Evolutionary conservation across 2,329 filamentous ascomycete species (phyloP), one percentile per base, ranked within the genome.

Genomic region (Thielaviopsis euricoi): DNA sequence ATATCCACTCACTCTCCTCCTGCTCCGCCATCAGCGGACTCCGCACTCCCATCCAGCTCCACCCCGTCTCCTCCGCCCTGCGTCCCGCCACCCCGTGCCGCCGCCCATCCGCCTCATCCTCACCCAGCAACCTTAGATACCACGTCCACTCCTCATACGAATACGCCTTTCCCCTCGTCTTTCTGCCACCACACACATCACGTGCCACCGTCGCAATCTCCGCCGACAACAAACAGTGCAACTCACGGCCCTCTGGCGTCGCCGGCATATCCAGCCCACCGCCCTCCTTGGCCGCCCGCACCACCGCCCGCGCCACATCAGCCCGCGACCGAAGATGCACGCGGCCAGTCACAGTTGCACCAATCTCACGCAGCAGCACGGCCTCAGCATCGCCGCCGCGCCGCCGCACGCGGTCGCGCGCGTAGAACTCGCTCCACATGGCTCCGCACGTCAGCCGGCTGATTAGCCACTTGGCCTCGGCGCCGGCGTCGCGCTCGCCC

Each of bases 121-220:
- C 79, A 52, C 80, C 80, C n/a, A 95, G 86, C 33, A 95, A 75
- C 22, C 80, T 79, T 7, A 90, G 83, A 64, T 88, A 93, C 73
- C 87, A 87, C 0, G 86, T 85, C 90, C 89, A 95, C 66, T 95
- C 85, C 63, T 89, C 82, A 62, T 89, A 96, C 0, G 74, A 76
- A 67, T 95, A 96, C 57, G 76, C 77, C 58, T 82, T 82, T 13
- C 43, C 23, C 0, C 77, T 74, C 1, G 79, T 76, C 4, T 75
- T 69, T 51, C n/a, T n/a, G n/a, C 73, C 68, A 19, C 79, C 77
- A 37, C 86, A 71, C 65, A 93, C 80, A 53, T 78, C 73, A n/a
- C 61, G 60, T 1, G 81, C 80, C 0, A 87, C 80, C 25, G 73
- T 74, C 15, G 80, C 74, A 58, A 95, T 93, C 62, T 86, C 83